These are phyloP conservation scores for Paramecium caudatum DNA, from an alignment of 73 alveolate species.

Conservation along the genomic window DNA sequence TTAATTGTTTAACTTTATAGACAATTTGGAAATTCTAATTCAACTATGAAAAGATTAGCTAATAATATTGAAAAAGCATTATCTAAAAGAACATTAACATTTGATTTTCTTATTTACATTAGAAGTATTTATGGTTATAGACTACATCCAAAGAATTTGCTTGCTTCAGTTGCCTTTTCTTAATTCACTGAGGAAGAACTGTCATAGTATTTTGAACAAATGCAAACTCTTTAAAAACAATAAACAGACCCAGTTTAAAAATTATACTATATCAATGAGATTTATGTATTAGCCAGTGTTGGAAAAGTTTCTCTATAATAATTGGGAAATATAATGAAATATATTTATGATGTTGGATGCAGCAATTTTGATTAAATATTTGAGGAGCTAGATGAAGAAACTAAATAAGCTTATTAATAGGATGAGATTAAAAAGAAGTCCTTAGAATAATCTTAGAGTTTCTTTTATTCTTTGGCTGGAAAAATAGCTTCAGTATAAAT, in stretches of 20 bases:
- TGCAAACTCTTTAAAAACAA: not conserved
- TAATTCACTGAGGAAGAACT: slow-evolving; percentile 2
- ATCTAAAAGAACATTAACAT: not conserved
- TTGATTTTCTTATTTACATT: not conserved
- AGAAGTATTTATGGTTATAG: slow-evolving; percentile 65
- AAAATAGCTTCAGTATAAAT: not conserved
- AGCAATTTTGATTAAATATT: slow-evolving; percentile 7
- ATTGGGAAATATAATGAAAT: not conserved
- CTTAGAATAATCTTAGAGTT: slow-evolving; percentile 40
- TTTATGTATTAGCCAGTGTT: slow-evolving; percentile 25
- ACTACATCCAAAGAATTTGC: slow-evolving; percentile 16
- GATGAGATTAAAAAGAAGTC: slow-evolving; percentile 51
- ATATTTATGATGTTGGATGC: slow-evolving; percentile 56
- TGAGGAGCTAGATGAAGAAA: not conserved
- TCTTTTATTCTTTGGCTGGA: slow-evolving; percentile 42
- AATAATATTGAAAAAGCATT: slow-evolving; percentile 30
- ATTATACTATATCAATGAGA: slow-evolving; percentile 60
- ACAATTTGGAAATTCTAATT: not conserved
- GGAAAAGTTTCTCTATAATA: not conserved
- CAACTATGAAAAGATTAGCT: slow-evolving; percentile 25
- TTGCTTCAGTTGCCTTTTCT: slow-evolving; percentile 1
- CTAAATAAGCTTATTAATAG: not conserved
- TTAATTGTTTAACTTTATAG: slow-evolving; percentile 47
- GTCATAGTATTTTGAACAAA: not conserved
- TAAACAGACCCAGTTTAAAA: slow-evolving; percentile 11